Conservation (phyloP, 257 asterid species). For the Solanum tarijense region DNA sequence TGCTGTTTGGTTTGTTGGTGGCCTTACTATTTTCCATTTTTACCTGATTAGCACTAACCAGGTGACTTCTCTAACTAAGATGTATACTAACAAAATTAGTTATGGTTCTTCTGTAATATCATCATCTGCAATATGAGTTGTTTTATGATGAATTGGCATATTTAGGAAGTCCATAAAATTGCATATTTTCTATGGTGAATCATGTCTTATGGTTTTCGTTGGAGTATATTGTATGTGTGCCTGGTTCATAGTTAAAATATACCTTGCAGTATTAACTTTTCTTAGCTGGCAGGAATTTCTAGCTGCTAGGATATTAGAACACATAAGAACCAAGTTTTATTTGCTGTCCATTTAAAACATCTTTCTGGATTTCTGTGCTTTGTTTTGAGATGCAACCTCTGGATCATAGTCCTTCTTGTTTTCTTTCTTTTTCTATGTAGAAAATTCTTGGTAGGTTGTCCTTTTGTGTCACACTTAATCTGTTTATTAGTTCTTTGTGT, state of each 20-base stretch:
- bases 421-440: background rate
- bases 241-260: background rate
- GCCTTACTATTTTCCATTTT: slow-evolving; percentile 74
- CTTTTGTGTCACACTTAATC: background rate
- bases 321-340: background rate
- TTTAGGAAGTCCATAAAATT: background rate
- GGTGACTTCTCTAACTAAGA: slow-evolving; percentile 10
- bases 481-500: background rate
- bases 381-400: background rate
- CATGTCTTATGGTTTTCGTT: background rate
- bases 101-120: background rate
- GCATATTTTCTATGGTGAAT: background rate
- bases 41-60: slow-evolving; percentile 69
- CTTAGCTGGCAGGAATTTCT: background rate
- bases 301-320: background rate
- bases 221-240: background rate
- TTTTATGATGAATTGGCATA: background rate
- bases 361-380: background rate
- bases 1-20: slow-evolving; percentile 89
- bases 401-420: background rate
- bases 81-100: background rate
- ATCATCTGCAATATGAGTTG: background rate
- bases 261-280: background rate
- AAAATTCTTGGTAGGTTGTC: background rate
- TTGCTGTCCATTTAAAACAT: background rate